Evolutionary conservation across 169 alveolate species (phyloP).

Genomic region (Eimeria necatrix): DNA sequence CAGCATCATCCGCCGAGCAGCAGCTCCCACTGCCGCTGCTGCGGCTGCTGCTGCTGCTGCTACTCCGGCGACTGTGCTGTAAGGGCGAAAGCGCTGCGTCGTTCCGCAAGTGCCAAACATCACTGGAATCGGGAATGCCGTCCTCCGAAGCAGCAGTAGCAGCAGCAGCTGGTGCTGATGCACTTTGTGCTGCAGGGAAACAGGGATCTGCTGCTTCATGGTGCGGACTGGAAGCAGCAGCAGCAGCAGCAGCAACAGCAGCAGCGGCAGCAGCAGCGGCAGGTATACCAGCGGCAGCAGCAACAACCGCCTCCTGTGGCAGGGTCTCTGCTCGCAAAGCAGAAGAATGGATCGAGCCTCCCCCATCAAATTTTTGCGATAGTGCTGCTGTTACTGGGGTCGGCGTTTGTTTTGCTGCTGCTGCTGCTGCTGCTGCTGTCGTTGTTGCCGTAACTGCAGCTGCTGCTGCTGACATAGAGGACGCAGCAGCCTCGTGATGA

Average conservation of each 20-base stretch:
- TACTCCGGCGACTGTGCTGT: neutral
- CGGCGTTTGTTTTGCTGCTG: neutral
- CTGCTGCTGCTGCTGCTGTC: slow-evolving; percentile 11
- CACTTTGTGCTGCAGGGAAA: neutral
- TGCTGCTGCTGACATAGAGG: slow-evolving; percentile 22
- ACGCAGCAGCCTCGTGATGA: neutral
- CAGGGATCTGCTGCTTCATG: neutral
- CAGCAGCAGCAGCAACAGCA: slow-evolving; percentile 5
- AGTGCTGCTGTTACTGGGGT: neutral
- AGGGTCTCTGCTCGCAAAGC: neutral
- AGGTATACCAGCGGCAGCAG: neutral
- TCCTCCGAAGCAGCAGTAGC: slow-evolving; percentile 10
- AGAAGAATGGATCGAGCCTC: neutral
- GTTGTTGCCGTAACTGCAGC: neutral
- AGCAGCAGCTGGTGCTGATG: neutral
- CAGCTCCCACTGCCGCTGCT: neutral
- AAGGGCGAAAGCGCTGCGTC: neutral
- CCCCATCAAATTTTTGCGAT: neutral
- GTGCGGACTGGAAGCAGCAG: neutral
- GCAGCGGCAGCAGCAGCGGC: neutral
- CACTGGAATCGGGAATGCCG: neutral
- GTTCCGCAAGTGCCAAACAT: too few relatives aligned
- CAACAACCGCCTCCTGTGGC: slow-evolving; percentile 20
- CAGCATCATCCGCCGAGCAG: neutral
- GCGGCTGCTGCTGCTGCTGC: slow-evolving; percentile 27